Evolutionary conservation across 2,329 filamentous ascomycete species (phyloP).

Genomic region (Tolypocladium pustulatum): DNA sequence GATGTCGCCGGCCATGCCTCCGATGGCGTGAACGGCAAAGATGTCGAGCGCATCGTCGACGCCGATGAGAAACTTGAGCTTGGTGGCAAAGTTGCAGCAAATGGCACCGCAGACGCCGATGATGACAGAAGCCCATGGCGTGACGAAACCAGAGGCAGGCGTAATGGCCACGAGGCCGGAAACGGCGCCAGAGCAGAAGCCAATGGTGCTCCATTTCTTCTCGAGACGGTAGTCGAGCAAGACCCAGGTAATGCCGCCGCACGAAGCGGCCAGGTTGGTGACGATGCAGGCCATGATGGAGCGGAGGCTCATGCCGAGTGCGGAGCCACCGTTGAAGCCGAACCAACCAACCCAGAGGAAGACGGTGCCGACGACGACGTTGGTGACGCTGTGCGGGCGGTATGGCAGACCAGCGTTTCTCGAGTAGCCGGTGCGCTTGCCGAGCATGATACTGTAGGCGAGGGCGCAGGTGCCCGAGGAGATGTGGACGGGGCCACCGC

Average conservation of each 20-base stretch:
- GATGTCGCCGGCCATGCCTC: slow-evolving; percentile 71
- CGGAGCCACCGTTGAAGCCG: slow-evolving; percentile 86
- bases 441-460: slow-evolving; percentile 64
- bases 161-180: slow-evolving; percentile 82
- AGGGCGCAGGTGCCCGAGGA: slow-evolving; percentile 61
- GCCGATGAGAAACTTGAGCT: slow-evolving; percentile 63
- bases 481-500: slow-evolving; percentile 67
- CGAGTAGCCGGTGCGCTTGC: slow-evolving; percentile 54
- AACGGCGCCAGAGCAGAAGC: slow-evolving; percentile 85
- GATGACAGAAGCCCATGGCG: slow-evolving; percentile 49
- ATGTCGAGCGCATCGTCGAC: slow-evolving; percentile 86
- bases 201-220: slow-evolving; percentile 86
- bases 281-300: slow-evolving; percentile 84
- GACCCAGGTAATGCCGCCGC: slow-evolving; percentile 75
- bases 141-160: slow-evolving; percentile 71
- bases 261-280: slow-evolving; percentile 76
- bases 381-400: slow-evolving; percentile 63
- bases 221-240: slow-evolving; percentile 85
- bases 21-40: slow-evolving; percentile 80
- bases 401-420: slow-evolving; percentile 53
- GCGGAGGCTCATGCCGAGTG: slow-evolving; percentile 71
- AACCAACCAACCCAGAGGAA: slow-evolving; percentile 94
- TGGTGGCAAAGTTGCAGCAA: slow-evolving; percentile 76
- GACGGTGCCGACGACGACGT: slow-evolving; percentile 63
- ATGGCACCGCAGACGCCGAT: slow-evolving; percentile 51